These are phyloP conservation scores for Alternaria metachromatica DNA, from an alignment of 2,329 filamentous ascomycete genomes.

Conservation along the genomic window DNA sequence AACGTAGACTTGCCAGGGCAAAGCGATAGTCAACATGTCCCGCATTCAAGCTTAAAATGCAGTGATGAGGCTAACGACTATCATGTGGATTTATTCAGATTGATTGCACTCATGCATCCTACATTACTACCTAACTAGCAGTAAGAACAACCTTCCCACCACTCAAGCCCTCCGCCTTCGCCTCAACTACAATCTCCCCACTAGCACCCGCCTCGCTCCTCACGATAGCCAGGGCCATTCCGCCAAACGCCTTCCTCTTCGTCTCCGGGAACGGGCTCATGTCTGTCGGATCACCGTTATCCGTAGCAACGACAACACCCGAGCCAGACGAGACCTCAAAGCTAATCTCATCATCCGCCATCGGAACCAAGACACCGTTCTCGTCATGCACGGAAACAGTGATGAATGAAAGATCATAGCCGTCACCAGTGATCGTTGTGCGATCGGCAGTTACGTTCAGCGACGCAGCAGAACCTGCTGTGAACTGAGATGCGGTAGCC, in stretches of 20 bases:
- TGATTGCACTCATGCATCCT: background rate
- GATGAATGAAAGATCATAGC: conserved; percentile 57
- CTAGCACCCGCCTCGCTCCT: conserved; percentile 11
- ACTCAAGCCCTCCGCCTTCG: conserved; percentile 8
- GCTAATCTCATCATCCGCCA: conserved; percentile 52
- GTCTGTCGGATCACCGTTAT: conserved; percentile 36
- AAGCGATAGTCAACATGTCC: background rate
- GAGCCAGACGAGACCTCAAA: conserved; percentile 52
- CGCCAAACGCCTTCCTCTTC: conserved; percentile 35
- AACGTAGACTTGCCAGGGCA: background rate
- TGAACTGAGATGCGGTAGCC: conserved; percentile 54
- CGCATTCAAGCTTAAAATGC: background rate
- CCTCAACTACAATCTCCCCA: conserved; percentile 23
- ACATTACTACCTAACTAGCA: background rate
- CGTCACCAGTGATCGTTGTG: conserved; percentile 48
- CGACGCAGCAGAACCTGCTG: conserved; percentile 50
- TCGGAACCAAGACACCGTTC: conserved; percentile 53
- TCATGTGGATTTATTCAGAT: background rate
- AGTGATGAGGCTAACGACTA: background rate
- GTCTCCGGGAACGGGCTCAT: conserved; percentile 28
- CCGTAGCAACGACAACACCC: conserved; percentile 51
- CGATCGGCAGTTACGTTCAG: conserved; percentile 54
- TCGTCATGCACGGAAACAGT: conserved; percentile 55
- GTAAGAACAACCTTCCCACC: conserved; percentile 10
- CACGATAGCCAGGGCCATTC: conserved; percentile 35